A percentile compares a stretch with the other conserved stretches of the same genome.
Evolutionary conservation across 805 yeast species (phyloP).

Genomic region (Scheffersomyces coipomensis): DNA sequence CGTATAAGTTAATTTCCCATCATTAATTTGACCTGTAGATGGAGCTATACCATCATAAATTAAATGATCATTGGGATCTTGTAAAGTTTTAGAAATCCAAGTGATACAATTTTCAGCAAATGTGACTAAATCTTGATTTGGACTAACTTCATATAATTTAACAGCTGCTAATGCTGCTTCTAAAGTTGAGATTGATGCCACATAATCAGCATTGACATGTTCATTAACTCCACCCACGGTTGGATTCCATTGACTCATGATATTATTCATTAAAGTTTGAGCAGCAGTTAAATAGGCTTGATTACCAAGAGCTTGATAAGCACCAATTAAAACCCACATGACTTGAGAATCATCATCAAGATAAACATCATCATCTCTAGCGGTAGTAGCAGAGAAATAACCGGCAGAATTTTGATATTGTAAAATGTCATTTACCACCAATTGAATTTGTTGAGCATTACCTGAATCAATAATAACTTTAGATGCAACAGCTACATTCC

Average conservation of each 20-base stretch:
- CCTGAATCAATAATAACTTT: constrained; percentile 14
- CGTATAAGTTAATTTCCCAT: constrained; percentile 22
- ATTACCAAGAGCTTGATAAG: constrained; percentile 15
- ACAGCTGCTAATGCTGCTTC: constrained; percentile 28
- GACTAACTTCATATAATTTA: constrained; percentile 13
- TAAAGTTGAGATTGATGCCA: constrained; percentile 27
- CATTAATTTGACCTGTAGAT: constrained; percentile 14
- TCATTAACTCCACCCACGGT: constrained; percentile 23
- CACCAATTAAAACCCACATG: constrained; percentile 23
- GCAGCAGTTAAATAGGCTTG: constrained; percentile 17
- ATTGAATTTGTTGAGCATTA: constrained; percentile 9
- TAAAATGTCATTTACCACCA: constrained; percentile 11
- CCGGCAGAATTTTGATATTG: constrained; percentile 17
- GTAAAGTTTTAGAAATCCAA: constrained; percentile 8
- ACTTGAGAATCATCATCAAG: constrained; percentile 28
- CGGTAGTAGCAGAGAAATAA: constrained; percentile 22
- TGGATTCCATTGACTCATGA: constrained; percentile 16
- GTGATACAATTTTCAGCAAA: constrained; percentile 20
- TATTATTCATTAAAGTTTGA: constrained; percentile 11
- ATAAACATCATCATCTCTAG: constrained; percentile 21
- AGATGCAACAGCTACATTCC: constrained; percentile 28
- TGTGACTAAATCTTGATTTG: constrained; percentile 9
- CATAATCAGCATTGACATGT: constrained; percentile 17
- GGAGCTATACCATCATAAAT: constrained; percentile 22
- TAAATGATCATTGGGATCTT: constrained; percentile 18